Evolutionary conservation across 2,329 filamentous ascomycete genomes (phyloP).

Genomic region (Aspergillus cejpii): DNA sequence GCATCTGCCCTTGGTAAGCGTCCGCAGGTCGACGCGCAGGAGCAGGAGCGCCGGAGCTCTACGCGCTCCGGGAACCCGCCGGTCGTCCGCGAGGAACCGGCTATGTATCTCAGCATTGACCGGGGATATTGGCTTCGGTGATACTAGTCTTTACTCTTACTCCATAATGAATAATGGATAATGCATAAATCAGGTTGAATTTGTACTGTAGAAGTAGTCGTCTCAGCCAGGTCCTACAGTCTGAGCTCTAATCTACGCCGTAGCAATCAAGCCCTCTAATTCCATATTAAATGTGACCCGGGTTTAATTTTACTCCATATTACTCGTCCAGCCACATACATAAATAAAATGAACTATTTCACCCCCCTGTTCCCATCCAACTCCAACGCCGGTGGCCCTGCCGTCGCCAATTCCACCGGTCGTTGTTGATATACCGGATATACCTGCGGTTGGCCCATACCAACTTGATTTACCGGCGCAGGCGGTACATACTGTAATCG

Average conservation of each 20-base stretch:
- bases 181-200: too few species aligned
- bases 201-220: too few species aligned
- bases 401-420: not conserved
- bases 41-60: conserved; percentile 14
- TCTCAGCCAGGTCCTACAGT: too few species aligned
- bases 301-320: too few species aligned
- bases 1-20: conserved; percentile 9
- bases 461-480: not conserved
- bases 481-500: not conserved
- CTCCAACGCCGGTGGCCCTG: not conserved
- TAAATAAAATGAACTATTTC: not conserved
- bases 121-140: conserved; percentile 26
- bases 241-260: too few species aligned
- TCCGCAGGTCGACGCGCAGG: conserved; percentile 10
- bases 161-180: not conserved
- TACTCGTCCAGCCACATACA: too few species aligned
- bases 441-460: not conserved
- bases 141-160: not conserved
- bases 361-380: not conserved
- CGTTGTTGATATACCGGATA: not conserved
- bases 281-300: too few species aligned
- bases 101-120: conserved; percentile 24
- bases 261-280: too few species aligned
- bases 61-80: too few species aligned
- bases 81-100: conserved; percentile 24